Evolutionary conservation across 495 filamentous ascomycete species (phyloP), one percentile per base, ranked within the genome.

Genomic region (Massariosphaeria phaeospora): DNA sequence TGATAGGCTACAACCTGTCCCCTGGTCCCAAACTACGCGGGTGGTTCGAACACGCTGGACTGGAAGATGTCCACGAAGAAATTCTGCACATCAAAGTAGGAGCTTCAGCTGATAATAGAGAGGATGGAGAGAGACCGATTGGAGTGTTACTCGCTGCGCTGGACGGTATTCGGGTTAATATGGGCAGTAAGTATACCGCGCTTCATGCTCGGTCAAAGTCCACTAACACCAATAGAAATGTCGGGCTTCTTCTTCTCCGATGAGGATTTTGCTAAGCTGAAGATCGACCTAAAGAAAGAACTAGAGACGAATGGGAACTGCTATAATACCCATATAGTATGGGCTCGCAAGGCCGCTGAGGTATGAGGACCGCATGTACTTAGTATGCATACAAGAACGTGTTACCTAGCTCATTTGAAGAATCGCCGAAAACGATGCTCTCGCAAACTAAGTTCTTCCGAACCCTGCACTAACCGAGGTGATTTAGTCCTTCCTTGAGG

Each of bases 291-390:
- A n/a, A 43, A 47, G 21, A 18, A 39, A 24, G 52, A 55, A 25
- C 23, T 55, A 17, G 21, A 30, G 34, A 30, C 20, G 23, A 34
- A 30, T 27, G 52, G 52, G 23, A 55, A 55, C 48, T 34, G 17
- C 12, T 55, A 44, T 21, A 12, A 48, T 20, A 48, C 43, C n/a
- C 43, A 55, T 35, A 33, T 55, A 7, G 52, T 44, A 7, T 55
- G 52, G 52, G 43, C 11, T 5, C 27, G 29, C 24, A 55, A 55
- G 41, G n/a, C 43, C 7, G 20, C 29, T 29, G 38, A 34, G 15
- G 4, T 2, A 21, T 6, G n/a, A 8, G n/a, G n/a, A n/a, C 30
- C n/a, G n/a, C n/a, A n/a, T n/a, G n/a, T n/a, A n/a, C n/a, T n/a
- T n/a, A n/a, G n/a, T n/a, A n/a, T n/a, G n/a, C n/a, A n/a, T n/a